Conservation (phyloP, 495 filamentous ascomycete genomes). For the Neurospora terricola region DNA sequence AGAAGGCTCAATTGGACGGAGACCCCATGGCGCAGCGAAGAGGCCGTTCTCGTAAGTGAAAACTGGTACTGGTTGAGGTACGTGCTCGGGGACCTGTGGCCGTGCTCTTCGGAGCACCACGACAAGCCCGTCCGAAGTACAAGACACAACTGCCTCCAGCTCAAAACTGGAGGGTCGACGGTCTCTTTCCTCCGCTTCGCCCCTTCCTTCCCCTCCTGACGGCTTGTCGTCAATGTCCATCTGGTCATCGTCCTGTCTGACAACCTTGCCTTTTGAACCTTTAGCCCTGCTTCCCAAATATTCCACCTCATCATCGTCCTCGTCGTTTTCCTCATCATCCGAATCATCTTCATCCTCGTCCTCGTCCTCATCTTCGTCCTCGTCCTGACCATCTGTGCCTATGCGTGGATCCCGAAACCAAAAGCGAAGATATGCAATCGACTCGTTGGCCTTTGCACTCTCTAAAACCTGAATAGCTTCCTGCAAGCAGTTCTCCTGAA, state of each 20-base stretch:
- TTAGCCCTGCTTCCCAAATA: neutral
- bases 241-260: neutral
- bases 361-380: slow-evolving; percentile 26
- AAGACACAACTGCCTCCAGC: slow-evolving; percentile 81
- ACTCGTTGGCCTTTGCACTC: slow-evolving; percentile 84
- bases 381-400: slow-evolving; percentile 22
- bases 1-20: slow-evolving; percentile 42
- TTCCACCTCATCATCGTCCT: slow-evolving; percentile 2
- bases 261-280: slow-evolving; percentile 18
- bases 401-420: slow-evolving; percentile 66
- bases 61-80: slow-evolving; percentile 34
- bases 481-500: slow-evolving; percentile 61
- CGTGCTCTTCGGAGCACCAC: slow-evolving; percentile 71
- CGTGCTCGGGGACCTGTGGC: slow-evolving; percentile 52
- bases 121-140: slow-evolving; percentile 80
- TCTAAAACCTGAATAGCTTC: slow-evolving; percentile 72
- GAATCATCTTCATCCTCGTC: slow-evolving; percentile 21
- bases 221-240: slow-evolving; percentile 28
- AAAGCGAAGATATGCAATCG: slow-evolving; percentile 88
- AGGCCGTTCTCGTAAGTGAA: slow-evolving; percentile 54
- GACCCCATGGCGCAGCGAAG: slow-evolving; percentile 71
- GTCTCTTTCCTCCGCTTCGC: neutral
- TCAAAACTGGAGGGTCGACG: slow-evolving; percentile 35
- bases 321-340: slow-evolving; percentile 14
- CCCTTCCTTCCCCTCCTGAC: neutral